Conservation (phyloP, 306 rosid genomes). For the Prunus campanulata region DNA sequence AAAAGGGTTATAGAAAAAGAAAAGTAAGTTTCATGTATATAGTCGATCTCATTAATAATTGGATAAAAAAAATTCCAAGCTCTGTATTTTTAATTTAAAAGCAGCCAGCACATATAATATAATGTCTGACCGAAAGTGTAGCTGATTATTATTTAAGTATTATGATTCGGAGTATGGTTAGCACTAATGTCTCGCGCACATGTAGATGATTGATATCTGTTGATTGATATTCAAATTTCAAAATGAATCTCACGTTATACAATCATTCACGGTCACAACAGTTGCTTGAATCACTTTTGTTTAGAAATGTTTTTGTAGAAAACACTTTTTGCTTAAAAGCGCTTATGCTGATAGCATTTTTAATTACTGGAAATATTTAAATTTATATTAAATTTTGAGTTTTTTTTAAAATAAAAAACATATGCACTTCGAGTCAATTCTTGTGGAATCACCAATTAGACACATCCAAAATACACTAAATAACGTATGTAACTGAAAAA, state of each 20-base stretch:
- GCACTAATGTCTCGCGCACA: not conserved
- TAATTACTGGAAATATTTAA: no score
- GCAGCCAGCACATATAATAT: not conserved
- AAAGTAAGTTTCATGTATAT: not conserved
- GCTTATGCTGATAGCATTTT: not conserved
- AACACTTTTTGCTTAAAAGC: not conserved
- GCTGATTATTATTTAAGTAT: not conserved
- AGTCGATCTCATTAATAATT: not conserved
- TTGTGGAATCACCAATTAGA: no score
- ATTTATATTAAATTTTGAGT: no score
- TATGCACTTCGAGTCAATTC: no score
- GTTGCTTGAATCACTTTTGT: not conserved
- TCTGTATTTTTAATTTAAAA: slow-evolving; percentile 4
- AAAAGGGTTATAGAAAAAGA: not conserved
- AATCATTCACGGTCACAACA: not conserved
- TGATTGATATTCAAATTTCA: not conserved
- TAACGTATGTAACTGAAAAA: no score
- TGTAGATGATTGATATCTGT: not conserved
- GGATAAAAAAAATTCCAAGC: not conserved
- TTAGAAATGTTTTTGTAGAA: not conserved
- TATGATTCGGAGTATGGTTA: not conserved
- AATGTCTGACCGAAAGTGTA: not conserved
- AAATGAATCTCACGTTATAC: not conserved
- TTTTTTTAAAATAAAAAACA: no score
- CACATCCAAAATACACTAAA: no score